phyloP scores from a whole-genome alignment of 192 early-diverging fungal species.

The Backusella psychrophila region DNA sequence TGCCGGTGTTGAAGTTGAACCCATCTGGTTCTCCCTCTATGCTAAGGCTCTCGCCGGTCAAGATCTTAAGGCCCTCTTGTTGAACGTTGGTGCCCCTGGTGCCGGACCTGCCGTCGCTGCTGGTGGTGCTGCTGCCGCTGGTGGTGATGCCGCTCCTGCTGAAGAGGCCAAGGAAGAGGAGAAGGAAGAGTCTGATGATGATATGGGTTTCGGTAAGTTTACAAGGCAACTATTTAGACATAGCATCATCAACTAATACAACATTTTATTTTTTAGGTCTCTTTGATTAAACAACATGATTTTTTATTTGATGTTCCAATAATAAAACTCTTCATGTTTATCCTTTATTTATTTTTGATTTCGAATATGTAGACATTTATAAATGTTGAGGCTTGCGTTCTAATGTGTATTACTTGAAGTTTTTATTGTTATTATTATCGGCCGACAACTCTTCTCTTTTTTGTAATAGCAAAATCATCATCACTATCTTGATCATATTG shows the following conservation, averaged over 20 bases:
- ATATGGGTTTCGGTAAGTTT: slow-evolving; percentile 81
- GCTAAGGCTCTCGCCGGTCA: slow-evolving; percentile 96
- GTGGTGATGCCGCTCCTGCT: slow-evolving; percentile 42
- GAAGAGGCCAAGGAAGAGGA: slow-evolving; percentile 59
- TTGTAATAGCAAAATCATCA: slow-evolving; percentile 13
- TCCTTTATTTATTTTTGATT: background rate
- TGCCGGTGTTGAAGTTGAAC: slow-evolving; percentile 87
- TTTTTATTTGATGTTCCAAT: background rate
- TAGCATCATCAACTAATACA: background rate
- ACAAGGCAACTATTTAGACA: background rate
- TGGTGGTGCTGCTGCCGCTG: slow-evolving; percentile 38
- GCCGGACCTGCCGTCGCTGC: slow-evolving; percentile 40
- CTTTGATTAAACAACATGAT: slow-evolving; percentile 21
- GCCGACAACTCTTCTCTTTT: slow-evolving; percentile 10
- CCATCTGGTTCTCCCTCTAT: slow-evolving; percentile 94
- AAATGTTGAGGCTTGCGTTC: background rate
- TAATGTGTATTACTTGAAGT: background rate
- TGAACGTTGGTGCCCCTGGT: slow-evolving; percentile 79
- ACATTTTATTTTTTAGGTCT: slow-evolving; percentile 11
- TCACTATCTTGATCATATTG: slow-evolving; percentile 6
- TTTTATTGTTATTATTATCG: background rate
- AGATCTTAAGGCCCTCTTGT: slow-evolving; percentile 84
- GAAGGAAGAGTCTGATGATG: slow-evolving; percentile 81
- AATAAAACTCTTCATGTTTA: slow-evolving; percentile 3
- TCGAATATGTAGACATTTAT: background rate